These are phyloP conservation scores for Aristolochia californica DNA, from an alignment of 164 flowering plant species.

Conservation along the genomic window DNA sequence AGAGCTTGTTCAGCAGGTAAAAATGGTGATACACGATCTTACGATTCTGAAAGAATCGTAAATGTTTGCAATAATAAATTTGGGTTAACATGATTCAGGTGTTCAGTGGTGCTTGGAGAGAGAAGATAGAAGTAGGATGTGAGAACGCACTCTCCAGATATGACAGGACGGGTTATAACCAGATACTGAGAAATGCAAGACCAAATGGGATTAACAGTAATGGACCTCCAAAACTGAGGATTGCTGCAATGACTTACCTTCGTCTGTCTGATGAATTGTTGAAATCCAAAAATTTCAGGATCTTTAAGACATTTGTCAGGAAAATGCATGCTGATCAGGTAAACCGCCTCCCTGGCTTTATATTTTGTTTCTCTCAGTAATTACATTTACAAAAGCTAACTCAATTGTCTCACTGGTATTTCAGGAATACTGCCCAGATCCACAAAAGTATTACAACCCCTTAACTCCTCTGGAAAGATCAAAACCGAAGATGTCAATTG, in stretches of 20 bases:
- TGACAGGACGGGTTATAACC: constrained; percentile 51
- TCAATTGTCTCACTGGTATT: background rate
- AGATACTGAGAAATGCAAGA: constrained; percentile 65
- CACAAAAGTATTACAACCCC: constrained; percentile 23
- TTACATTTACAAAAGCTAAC: too few species aligned
- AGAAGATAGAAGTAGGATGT: constrained; percentile 60
- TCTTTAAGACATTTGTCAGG: constrained; percentile 57
- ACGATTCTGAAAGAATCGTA: too few species aligned
- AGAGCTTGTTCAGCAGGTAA: constrained; percentile 86
- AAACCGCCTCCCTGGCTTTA: constrained; percentile 1
- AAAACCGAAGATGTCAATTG: constrained; percentile 42
- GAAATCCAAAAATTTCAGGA: constrained; percentile 28
- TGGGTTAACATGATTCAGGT: constrained; percentile 28
- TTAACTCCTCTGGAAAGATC: constrained; percentile 42
- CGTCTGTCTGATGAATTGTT: constrained; percentile 49
- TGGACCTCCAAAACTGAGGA: constrained; percentile 38
- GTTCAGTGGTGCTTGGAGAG: constrained; percentile 65
- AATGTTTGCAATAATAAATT: background rate
- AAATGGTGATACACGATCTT: background rate
- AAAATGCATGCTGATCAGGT: constrained; percentile 87
- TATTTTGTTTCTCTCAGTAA: too few species aligned
- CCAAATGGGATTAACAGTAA: constrained; percentile 66
- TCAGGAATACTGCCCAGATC: constrained; percentile 52
- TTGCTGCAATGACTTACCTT: constrained; percentile 69
- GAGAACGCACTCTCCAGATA: constrained; percentile 81